Percentiles rank a stretch among this genome's conserved stretches.
Conservation (phyloP, 2,329 filamentous ascomycete genomes). For the Colletotrichum theobromicola region DNA sequence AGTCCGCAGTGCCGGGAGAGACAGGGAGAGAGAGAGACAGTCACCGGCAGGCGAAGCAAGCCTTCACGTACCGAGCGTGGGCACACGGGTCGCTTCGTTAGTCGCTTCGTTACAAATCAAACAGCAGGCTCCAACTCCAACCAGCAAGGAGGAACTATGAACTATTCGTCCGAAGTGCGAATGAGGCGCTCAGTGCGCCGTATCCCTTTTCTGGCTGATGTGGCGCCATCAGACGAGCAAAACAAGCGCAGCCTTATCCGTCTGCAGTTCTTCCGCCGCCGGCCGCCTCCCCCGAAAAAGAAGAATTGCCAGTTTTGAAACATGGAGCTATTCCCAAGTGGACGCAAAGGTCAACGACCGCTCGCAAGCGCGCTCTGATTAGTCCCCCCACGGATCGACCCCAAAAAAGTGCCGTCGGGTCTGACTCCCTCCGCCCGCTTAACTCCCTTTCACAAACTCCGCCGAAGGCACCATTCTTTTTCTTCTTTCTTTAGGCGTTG, state of each 20-base stretch:
- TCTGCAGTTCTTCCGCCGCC: constrained; percentile 4
- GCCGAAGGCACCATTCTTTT: neutral
- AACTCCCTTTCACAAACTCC: constrained; percentile 8
- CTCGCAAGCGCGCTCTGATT: neutral
- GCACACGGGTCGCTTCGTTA: too few relatives aligned
- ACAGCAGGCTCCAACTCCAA: too few relatives aligned
- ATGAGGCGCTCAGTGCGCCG: neutral
- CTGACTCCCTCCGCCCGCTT: neutral
- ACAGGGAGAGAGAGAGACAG: rapidly evolving
- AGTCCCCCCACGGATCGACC: constrained; percentile 3
- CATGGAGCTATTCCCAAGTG: neutral
- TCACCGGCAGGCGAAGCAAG: neutral
- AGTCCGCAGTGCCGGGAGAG: neutral
- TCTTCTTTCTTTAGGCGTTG: neutral
- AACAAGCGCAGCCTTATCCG: constrained; percentile 20
- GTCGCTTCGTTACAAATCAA: constrained; percentile 23
- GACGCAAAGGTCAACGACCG: neutral
- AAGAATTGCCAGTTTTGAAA: constrained; percentile 1
- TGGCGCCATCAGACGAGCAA: constrained; percentile 10
- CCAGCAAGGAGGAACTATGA: too few relatives aligned
- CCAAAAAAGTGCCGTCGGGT: neutral
- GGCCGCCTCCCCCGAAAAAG: neutral
- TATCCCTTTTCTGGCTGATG: constrained; percentile 4
- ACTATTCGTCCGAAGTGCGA: constrained; percentile 3
- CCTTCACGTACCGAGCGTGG: neutral